Base-by-base conservation (phyloP, 148 eudicot species). In the Camellia sinensis region DNA sequence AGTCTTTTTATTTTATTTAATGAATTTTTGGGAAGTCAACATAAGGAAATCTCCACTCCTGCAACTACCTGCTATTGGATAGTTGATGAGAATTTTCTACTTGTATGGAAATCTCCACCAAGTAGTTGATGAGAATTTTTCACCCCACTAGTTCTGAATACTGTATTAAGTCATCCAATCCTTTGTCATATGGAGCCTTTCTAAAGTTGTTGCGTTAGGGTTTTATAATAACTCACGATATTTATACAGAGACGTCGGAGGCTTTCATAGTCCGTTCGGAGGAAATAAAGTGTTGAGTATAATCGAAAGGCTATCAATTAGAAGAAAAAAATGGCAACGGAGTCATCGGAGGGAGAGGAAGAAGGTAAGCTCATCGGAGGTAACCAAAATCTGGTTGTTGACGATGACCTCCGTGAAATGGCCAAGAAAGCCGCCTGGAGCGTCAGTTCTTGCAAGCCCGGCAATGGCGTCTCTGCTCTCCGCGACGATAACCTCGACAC, bases 381-480 rank as follows among this genome's bases (percentile, higher is more conserved):
- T n/a, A 89, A 89, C 70, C 85, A 83, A 77, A 87, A 83, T 83
- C 86, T 95, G 65, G 80, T 63, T 44, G 89, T 95, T 11, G 98
- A 93, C 53, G 93, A 88, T n/a, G 97, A 91, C 71, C 85, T 95
- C 70, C 88, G 97, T 9, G 97, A 95, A 82, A 92, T 95, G 97
- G 91, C 93, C 0, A 95, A 93, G 73, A 93, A 87, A 62, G 98
- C 97, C 12, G 98, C 97, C 64, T 95, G 98, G 98, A 95, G 97
- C 81, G 97, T 95, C 14, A 93, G 97, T 80, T 93, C 98, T 76
- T 93, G 93, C 87, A 95, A 95, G 87, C 94, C 97, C 44, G 97
- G 98, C 60, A 93, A 95, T 72, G 97, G 94, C 40, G 97, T 95
- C 79, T 85, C 85, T 13, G 88, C 89, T 50, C 94, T 93, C 45